Percentiles rank a stretch among this genome's conserved stretches.
These are phyloP conservation scores for Alternaria triticina DNA, from an alignment of 2,329 filamentous ascomycete species.

Conservation along the genomic window DNA sequence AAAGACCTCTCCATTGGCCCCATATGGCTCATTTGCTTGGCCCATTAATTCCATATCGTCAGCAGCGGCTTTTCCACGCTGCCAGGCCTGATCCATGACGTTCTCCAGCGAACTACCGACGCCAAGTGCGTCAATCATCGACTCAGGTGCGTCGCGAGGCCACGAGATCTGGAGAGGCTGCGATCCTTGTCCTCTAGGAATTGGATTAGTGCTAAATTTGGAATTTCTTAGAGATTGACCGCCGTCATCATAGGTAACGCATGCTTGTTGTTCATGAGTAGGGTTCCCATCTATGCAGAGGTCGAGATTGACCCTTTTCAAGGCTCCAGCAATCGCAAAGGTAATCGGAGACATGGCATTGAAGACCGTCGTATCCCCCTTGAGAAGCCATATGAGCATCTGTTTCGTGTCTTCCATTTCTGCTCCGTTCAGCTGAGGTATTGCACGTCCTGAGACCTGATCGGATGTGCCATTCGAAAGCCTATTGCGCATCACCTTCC, in stretches of 20 bases:
- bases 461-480: not conserved
- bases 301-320: not conserved
- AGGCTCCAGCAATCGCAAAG: not conserved
- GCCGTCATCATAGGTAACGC: not conserved
- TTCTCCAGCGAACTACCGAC: not conserved
- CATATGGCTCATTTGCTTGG: not conserved
- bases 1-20: not conserved
- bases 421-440: not conserved
- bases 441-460: not conserved
- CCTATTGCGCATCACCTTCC: too few species aligned
- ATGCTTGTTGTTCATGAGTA: not conserved
- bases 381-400: not conserved
- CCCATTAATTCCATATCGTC: not conserved
- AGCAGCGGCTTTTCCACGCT: not conserved
- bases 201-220: too few species aligned
- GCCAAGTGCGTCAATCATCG: not conserved
- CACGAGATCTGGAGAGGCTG: not conserved
- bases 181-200: too few species aligned
- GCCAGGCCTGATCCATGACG: not conserved
- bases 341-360: not conserved
- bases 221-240: not conserved
- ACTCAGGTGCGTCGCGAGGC: not conserved
- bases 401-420: not conserved
- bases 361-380: not conserved
- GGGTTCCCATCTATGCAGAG: not conserved